Evolutionary conservation across 108 stramenopile species (phyloP).

Genomic region (Nitzschia sp.): DNA sequence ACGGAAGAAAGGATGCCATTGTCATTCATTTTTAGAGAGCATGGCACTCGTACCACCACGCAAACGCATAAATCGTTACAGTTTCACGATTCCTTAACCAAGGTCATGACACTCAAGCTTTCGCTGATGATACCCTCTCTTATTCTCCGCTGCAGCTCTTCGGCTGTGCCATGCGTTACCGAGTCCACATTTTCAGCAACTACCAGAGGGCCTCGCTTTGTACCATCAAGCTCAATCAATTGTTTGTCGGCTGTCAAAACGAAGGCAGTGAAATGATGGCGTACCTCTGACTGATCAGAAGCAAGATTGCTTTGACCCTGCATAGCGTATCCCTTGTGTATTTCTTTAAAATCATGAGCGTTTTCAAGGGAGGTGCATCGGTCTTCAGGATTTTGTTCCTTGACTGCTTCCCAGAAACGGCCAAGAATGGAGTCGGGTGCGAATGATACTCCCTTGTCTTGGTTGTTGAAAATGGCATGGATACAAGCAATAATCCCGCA

Average conservation of each 20-base stretch:
- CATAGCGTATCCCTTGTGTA: conserved; percentile 42
- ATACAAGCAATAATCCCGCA: conserved; percentile 65
- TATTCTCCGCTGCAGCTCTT: conserved; percentile 47
- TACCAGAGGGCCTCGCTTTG: conserved; percentile 51
- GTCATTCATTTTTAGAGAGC: too few relatives aligned
- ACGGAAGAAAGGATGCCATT: too few relatives aligned
- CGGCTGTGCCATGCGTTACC: conserved; percentile 43
- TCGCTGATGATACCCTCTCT: conserved; percentile 51
- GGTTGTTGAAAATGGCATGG: conserved; percentile 54
- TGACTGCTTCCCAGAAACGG: conserved; percentile 23
- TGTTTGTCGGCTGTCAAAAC: conserved; percentile 35
- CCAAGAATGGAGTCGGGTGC: conserved; percentile 28
- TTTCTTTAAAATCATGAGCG: conserved; percentile 40
- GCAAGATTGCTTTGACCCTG: conserved; percentile 53
- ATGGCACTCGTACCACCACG: too few relatives aligned
- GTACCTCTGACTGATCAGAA: conserved; percentile 42
- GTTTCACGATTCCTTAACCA: background rate
- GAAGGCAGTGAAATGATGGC: conserved; percentile 57
- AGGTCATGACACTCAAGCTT: conserved; percentile 56
- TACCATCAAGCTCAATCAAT: conserved; percentile 58
- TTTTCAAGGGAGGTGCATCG: conserved; percentile 38
- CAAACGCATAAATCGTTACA: too few relatives aligned
- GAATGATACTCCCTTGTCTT: background rate
- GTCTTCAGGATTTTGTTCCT: conserved; percentile 34
- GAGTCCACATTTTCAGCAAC: conserved; percentile 42